Evolutionary conservation across 805 yeast species (phyloP).

Genomic region (Nakazawaea wyomingensis): DNA sequence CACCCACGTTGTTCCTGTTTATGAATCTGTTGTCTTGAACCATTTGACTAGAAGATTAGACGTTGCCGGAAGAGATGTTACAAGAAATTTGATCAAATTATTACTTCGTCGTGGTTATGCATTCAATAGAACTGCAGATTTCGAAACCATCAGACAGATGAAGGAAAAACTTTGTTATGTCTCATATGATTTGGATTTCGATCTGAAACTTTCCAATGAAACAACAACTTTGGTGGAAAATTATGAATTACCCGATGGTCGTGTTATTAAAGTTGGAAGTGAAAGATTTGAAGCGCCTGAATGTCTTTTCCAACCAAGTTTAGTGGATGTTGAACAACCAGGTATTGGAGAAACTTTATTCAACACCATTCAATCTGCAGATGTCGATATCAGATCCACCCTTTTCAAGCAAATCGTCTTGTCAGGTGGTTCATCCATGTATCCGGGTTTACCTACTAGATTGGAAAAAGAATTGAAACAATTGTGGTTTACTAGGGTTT

Average conservation of each 20-base stretch:
- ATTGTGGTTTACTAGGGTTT: conserved; percentile 86
- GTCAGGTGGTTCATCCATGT: conserved; percentile 98
- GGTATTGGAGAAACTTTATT: conserved; percentile 93
- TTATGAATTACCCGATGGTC: conserved; percentile 95
- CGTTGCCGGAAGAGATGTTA: conserved; percentile 97
- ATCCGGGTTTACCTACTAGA: conserved; percentile 95
- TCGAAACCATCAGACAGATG: conserved; percentile 96
- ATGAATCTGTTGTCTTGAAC: conserved; percentile 93
- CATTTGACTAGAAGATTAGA: conserved; percentile 89
- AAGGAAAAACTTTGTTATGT: conserved; percentile 96
- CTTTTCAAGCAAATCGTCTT: conserved; percentile 88
- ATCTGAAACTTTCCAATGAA: conserved; percentile 80
- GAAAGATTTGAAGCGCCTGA: conserved; percentile 97
- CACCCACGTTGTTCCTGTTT: conserved; percentile 96
- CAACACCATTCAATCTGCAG: conserved; percentile 91
- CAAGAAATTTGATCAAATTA: conserved; percentile 89
- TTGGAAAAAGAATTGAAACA: conserved; percentile 95
- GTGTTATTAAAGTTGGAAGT: conserved; percentile 88
- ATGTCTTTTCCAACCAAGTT: conserved; percentile 91
- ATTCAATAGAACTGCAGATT: conserved; percentile 96
- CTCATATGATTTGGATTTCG: conserved; percentile 88
- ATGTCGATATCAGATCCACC: conserved; percentile 85
- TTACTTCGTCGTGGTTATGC: conserved; percentile 95
- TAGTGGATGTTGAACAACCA: conserved; percentile 94
- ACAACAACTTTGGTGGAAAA: conserved; percentile 92